A percentile compares a stretch with the other conserved stretches of the same genome.
Evolutionary conservation across 169 alveolate species (phyloP).

Genomic region (Plasmodium vivax): DNA sequence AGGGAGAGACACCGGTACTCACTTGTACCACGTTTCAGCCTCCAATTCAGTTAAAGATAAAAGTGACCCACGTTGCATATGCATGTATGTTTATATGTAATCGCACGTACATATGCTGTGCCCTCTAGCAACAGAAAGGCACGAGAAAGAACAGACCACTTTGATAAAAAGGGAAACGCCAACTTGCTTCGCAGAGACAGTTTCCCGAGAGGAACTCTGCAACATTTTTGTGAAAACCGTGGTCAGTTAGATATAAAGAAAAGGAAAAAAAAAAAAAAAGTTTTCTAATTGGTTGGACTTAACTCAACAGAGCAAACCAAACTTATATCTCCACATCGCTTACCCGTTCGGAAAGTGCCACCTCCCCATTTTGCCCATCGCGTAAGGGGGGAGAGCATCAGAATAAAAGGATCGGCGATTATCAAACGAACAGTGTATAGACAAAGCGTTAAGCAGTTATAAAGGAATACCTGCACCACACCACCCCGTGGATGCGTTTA

Average conservation of each 20-base stretch:
- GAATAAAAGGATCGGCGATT: background rate
- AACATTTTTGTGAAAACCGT: background rate
- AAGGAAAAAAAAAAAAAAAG: background rate
- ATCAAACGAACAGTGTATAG: background rate
- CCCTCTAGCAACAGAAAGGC: background rate
- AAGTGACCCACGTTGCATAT: background rate
- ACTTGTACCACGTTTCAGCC: background rate
- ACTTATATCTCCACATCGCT: background rate
- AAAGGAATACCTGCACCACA: background rate
- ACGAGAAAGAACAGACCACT: background rate
- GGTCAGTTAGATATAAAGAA: background rate
- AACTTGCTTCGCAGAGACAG: background rate
- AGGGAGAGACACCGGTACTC: background rate
- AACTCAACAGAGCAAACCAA: background rate
- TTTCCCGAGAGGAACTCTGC: background rate
- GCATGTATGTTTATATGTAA: background rate
- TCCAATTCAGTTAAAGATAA: background rate
- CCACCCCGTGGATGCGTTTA: background rate
- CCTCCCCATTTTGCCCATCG: background rate
- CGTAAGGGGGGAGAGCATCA: background rate
- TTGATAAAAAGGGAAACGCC: background rate
- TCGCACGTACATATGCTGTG: background rate
- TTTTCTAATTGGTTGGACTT: background rate
- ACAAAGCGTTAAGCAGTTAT: background rate
- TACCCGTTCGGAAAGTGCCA: background rate